phyloP scores from a whole-genome alignment of 768 basidiomycete genomes.

The Mycena olivaceomarginata region DNA sequence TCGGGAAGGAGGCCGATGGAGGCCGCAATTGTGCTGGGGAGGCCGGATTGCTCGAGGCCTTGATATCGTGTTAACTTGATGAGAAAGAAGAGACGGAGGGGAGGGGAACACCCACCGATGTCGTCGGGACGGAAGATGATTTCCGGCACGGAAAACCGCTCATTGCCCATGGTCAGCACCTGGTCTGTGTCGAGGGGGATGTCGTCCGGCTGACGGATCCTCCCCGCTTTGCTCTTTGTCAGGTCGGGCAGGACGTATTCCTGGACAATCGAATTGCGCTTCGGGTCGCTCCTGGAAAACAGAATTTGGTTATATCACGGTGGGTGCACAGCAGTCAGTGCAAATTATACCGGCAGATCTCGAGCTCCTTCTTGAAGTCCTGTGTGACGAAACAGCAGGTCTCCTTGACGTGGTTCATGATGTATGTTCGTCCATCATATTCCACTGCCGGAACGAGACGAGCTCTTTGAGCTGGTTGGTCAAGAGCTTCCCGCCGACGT shows the following conservation, averaged over 20 bases:
- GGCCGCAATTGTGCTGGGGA: conserved; percentile 84
- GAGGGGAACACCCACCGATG: conserved; percentile 75
- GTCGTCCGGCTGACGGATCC: conserved; percentile 73
- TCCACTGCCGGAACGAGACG: conserved; percentile 96
- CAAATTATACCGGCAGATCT: conserved; percentile 81
- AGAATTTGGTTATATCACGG: not conserved
- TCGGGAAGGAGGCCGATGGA: conserved; percentile 86
- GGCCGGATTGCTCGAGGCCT: conserved; percentile 89
- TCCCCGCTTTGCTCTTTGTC: conserved; percentile 77
- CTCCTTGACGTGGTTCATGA: conserved; percentile 96
- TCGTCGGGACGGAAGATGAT: conserved; percentile 93
- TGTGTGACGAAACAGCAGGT: conserved; percentile 90
- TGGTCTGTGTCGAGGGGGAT: conserved; percentile 74
- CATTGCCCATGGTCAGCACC: conserved; percentile 91
- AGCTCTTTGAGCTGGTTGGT: conserved; percentile 97
- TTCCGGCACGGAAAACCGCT: conserved; percentile 95
- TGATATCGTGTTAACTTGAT: not conserved
- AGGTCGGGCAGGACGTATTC: conserved; percentile 96
- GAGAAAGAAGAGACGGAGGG: not conserved
- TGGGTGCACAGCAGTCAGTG: not conserved
- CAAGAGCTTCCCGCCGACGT: conserved; percentile 95
- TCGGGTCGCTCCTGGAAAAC: conserved; percentile 69
- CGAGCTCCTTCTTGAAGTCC: conserved; percentile 83
- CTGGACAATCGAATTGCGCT: conserved; percentile 82
- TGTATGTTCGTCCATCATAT: conserved; percentile 98